These are phyloP conservation scores for Boletus vermiculosoides DNA, from an alignment of 768 basidiomycete species.

Conservation along the genomic window DNA sequence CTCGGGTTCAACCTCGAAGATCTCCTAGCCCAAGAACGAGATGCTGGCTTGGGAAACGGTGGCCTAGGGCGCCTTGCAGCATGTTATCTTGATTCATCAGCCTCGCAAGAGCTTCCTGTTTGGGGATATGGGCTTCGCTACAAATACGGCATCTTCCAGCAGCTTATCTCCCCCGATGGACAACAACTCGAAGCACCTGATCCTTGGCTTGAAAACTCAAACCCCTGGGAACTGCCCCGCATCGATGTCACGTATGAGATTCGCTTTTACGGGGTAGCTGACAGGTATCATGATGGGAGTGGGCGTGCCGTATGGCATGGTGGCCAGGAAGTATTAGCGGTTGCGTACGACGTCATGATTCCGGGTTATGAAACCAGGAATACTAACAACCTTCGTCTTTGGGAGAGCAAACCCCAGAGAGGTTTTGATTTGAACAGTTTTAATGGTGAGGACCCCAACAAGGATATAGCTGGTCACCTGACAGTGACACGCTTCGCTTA, in stretches of 20 bases:
- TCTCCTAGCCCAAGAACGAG: conserved; percentile 83
- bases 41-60: conserved; percentile 93
- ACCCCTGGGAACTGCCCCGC: conserved; percentile 87
- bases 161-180: conserved; percentile 82
- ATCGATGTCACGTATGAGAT: conserved; percentile 84
- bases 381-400: conserved; percentile 85
- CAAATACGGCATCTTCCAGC: conserved; percentile 96
- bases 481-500: conserved; percentile 25
- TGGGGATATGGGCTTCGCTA: conserved; percentile 96
- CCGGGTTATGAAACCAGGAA: conserved; percentile 79
- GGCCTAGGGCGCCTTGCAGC: conserved; percentile 95
- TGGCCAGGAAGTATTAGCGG: conserved; percentile 90
- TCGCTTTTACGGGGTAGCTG: conserved; percentile 85
- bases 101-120: conserved; percentile 85
- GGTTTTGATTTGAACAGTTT: conserved; percentile 94
- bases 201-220: conserved; percentile 86
- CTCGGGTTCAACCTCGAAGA: conserved; percentile 94
- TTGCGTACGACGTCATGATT: conserved; percentile 94
- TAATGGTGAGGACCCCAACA: conserved; percentile 58
- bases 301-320: conserved; percentile 76
- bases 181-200: conserved; percentile 89
- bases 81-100: conserved; percentile 93
- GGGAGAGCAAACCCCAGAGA: conserved; percentile 84
- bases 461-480: background rate
- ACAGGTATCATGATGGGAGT: conserved; percentile 57